Percentiles rank a stretch among this genome's conserved stretches.
These are phyloP conservation scores for Dipodascopsis uninucleata DNA, from an alignment of 805 yeast species.

Conservation along the genomic window DNA sequence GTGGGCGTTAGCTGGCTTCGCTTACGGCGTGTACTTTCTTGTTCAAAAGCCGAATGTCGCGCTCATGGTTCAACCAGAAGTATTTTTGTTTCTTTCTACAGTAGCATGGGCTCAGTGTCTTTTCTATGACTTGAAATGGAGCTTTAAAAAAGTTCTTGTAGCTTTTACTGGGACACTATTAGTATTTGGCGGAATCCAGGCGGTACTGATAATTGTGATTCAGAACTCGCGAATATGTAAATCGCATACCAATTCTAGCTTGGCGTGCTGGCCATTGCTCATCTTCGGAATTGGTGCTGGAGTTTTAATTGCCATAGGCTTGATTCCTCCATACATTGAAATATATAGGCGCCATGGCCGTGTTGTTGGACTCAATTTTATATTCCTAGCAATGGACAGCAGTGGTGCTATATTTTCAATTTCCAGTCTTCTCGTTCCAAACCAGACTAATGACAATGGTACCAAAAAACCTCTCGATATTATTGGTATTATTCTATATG, in stretches of 20 bases:
- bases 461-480: constrained; percentile 47
- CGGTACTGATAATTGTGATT: constrained; percentile 69
- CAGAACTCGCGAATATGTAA: constrained; percentile 3
- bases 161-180: constrained; percentile 42
- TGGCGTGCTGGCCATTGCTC: constrained; percentile 69
- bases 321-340: constrained; percentile 87
- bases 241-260: constrained; percentile 37
- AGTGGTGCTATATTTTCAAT: constrained; percentile 79
- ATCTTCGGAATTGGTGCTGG: constrained; percentile 80
- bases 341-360: constrained; percentile 72
- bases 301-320: constrained; percentile 67
- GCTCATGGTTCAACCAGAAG: constrained; percentile 79
- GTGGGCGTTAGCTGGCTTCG: constrained; percentile 78
- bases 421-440: constrained; percentile 51
- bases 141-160: constrained; percentile 38
- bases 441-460: constrained; percentile 30
- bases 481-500: constrained; percentile 76
- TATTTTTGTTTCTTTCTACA: constrained; percentile 67
- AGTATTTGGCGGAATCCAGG: constrained; percentile 56
- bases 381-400: constrained; percentile 71
- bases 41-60: constrained; percentile 70
- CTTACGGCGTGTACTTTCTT: constrained; percentile 81
- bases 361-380: constrained; percentile 84
- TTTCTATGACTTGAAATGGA: constrained; percentile 42
- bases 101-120: constrained; percentile 66